Base-by-base conservation (phyloP, 345 rosid species). In the Lumnitzera littorea region DNA sequence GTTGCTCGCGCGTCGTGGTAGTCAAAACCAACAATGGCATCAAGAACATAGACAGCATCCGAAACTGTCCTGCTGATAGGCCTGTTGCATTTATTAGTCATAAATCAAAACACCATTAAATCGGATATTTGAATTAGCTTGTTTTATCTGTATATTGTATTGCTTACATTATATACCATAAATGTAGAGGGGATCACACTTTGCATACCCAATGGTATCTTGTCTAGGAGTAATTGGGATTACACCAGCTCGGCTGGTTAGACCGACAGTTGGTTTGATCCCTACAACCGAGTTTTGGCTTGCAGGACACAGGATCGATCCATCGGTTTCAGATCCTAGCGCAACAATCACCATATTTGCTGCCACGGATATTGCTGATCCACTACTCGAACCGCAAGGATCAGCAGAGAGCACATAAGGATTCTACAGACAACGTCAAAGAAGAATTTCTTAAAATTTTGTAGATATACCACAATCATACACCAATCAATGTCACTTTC, bases 161-260 rank as follows among this genome's bases (percentile, higher is more conserved):
- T 27, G 31, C 3, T 27, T 27, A 27, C 3, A 27, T 27, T 27
- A 27, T 0, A 27, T 36, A 36, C 43, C 43, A 36, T 5, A 31
- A 46, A 24, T 49, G 7, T 31, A 10, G 29, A 5, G 6, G 11
- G 15, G 15, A 25, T 24, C 17, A 20, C 3, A 48, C 12, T 13
- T 17, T 15, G 41, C 51, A 5, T 50, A 86, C 86, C 95, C 95
- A 11, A 86, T 46, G 20, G 73, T 83, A 71, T 86, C 98, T 62
- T 79, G 95, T 49, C 86, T 72, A 6, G 62, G 81, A 36, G 86
- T 76, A 51, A 91, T 3, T 15, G 91, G 98, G 53, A 88, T 61
- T 53, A 84, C 91, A 3, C 96, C 92, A 10, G 86, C 88, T 61
- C 83, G 67, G 72, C 95, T 91, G 4, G 96, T 88, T 60, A 91